These are phyloP conservation scores for Triticum dicoccoides DNA, from an alignment of 176 grass and related monocot genomes.

Conservation along the genomic window DNA sequence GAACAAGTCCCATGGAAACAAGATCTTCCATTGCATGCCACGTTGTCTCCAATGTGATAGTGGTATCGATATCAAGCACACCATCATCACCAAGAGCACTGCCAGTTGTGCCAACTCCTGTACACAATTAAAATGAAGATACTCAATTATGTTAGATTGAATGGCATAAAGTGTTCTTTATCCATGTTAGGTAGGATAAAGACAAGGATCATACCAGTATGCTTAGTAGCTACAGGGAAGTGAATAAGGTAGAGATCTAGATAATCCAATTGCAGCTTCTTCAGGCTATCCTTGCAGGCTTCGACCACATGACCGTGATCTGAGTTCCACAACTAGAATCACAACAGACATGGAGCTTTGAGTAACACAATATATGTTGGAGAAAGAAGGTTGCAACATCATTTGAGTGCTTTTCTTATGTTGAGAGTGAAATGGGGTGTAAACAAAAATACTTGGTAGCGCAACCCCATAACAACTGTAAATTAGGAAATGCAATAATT, in stretches of 20 bases:
- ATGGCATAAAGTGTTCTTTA: not conserved
- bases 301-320: constrained; percentile 85
- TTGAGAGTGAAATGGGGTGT: not conserved
- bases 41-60: constrained; percentile 90
- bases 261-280: constrained; percentile 77
- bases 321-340: constrained; percentile 74
- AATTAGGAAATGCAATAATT: not conserved
- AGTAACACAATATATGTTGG: not conserved
- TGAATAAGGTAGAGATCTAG: constrained; percentile 88
- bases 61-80: constrained; percentile 89
- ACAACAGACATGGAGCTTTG: not conserved
- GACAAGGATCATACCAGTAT: constrained; percentile 53
- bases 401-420: not conserved
- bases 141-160: not conserved
- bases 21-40: constrained; percentile 98
- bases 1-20: constrained; percentile 72
- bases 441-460: not conserved
- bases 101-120: constrained; percentile 73
- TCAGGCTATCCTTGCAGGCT: constrained; percentile 85
- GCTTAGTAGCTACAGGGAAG: constrained; percentile 76
- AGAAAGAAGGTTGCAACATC: not conserved
- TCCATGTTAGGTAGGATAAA: constrained; percentile 1
- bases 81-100: constrained; percentile 84
- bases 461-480: not conserved
- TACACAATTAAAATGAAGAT: not conserved